Conservation (phyloP, 2,329 filamentous ascomycete species). For the Neoscytalidium dimidiatum region DNA sequence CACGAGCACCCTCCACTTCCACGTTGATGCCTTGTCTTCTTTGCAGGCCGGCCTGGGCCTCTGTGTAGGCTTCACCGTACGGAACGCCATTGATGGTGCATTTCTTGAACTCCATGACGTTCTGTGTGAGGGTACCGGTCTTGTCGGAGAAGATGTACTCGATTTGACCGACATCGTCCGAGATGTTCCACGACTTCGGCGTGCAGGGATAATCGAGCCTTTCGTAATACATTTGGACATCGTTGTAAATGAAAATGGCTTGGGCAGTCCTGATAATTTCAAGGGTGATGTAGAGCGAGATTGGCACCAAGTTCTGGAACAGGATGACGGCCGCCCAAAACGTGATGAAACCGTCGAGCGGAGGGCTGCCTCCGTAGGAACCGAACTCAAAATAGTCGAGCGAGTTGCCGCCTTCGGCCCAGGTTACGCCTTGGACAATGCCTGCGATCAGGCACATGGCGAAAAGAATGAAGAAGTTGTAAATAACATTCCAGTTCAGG, state of each 20-base stretch:
- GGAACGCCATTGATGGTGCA: slow-evolving; percentile 93
- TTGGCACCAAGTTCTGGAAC: slow-evolving; percentile 98
- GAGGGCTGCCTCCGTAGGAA: slow-evolving; percentile 71
- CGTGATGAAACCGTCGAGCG: slow-evolving; percentile 87
- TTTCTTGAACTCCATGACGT: slow-evolving; percentile 99
- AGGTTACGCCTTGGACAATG: slow-evolving; percentile 81
- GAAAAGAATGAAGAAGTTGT: slow-evolving; percentile 90
- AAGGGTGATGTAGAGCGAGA: slow-evolving; percentile 94
- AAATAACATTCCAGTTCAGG: slow-evolving; percentile 95
- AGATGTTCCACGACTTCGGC: slow-evolving; percentile 98
- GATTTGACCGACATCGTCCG: slow-evolving; percentile 95
- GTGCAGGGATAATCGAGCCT: slow-evolving; percentile 91
- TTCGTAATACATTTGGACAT: slow-evolving; percentile 96
- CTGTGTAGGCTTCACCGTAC: slow-evolving; percentile 96
- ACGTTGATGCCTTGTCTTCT: slow-evolving; percentile 85
- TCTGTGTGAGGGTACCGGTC: slow-evolving; percentile 85
- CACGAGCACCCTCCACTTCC: slow-evolving; percentile 73
- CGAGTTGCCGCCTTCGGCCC: slow-evolving; percentile 74
- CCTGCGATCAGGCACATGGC: slow-evolving; percentile 85
- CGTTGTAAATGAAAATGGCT: slow-evolving; percentile 96
- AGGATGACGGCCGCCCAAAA: slow-evolving; percentile 95
- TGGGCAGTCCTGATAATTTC: slow-evolving; percentile 94
- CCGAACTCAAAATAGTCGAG: slow-evolving; percentile 82
- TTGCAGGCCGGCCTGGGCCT: slow-evolving; percentile 95
- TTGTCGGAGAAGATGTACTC: slow-evolving; percentile 99